Percentiles rank a stretch among this genome's conserved stretches.
Evolutionary conservation across 306 rosid species (phyloP).

Genomic region (Fagus crenata): DNA sequence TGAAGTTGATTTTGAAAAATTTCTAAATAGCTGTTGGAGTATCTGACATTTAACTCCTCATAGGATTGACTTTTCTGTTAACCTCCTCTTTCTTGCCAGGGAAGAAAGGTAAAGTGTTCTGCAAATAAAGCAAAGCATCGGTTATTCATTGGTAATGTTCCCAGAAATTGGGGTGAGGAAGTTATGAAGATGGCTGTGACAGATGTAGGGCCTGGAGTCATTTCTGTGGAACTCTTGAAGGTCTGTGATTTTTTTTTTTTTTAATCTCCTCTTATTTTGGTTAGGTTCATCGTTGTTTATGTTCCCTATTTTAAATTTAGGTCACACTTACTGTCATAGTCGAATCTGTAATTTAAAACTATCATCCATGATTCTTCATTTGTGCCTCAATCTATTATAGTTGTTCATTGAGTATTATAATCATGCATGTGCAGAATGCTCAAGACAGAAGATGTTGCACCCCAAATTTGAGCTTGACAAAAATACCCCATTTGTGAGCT

Average conservation of each 20-base stretch:
- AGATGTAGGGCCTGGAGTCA: conserved; percentile 63
- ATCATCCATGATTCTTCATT: conserved; percentile 2
- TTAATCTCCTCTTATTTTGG: background rate
- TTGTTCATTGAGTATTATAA: conserved; percentile 52
- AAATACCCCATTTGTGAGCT: conserved; percentile 65
- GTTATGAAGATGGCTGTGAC: conserved; percentile 55
- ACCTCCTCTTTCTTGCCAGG: conserved; percentile 35
- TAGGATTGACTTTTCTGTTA: conserved; percentile 9
- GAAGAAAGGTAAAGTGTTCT: conserved; percentile 59
- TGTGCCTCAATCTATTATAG: conserved; percentile 19
- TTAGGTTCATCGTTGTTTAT: conserved; percentile 9
- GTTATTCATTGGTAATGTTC: conserved; percentile 72
- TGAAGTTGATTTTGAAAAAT: background rate
- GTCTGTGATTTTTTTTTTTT: conserved; percentile 26
- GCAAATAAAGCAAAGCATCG: conserved; percentile 59
- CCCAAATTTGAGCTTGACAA: conserved; percentile 61
- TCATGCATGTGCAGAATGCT: conserved; percentile 66
- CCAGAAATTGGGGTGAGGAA: conserved; percentile 59
- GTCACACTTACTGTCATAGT: background rate
- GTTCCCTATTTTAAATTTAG: background rate
- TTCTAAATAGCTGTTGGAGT: background rate
- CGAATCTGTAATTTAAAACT: background rate
- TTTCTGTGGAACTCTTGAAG: conserved; percentile 60
- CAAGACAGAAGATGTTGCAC: conserved; percentile 63
- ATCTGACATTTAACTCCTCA: background rate